These are phyloP conservation scores for Zygnema cylindricum DNA, from an alignment of 139 green algal genomes.

Conservation along the genomic window DNA sequence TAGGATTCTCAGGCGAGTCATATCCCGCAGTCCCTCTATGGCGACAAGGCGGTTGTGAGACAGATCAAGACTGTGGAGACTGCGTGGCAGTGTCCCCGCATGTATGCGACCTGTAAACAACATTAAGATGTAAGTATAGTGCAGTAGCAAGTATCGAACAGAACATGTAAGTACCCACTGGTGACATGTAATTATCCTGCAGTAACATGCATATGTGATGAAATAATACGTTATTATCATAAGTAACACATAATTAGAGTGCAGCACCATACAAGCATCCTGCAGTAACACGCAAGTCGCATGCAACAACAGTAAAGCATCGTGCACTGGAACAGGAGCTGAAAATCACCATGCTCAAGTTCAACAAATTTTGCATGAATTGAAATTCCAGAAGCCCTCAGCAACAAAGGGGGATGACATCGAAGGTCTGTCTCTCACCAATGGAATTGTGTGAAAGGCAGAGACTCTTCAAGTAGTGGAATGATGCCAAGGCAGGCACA, in stretches of 20 bases:
- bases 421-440: too few species aligned
- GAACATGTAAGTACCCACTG: neutral
- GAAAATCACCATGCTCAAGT: too few species aligned
- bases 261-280: neutral
- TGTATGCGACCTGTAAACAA: conserved; percentile 8
- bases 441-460: conserved; percentile 52
- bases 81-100: conserved; percentile 5
- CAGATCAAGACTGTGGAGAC: conserved; percentile 53
- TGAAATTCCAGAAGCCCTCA: too few species aligned
- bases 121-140: neutral
- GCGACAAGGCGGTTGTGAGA: conserved; percentile 38
- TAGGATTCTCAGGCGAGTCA: conserved; percentile 50
- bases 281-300: neutral
- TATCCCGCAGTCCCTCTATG: conserved; percentile 40
- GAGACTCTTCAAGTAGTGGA: conserved; percentile 41
- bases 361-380: too few species aligned
- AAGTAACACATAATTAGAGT: neutral
- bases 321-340: too few species aligned
- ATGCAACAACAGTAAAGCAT: too few species aligned
- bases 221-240: neutral
- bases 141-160: neutral
- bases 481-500: conserved; percentile 25
- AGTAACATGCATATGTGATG: neutral
- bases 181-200: neutral
- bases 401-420: too few species aligned